A percentile compares a stretch with the other conserved stretches of the same genome.
Evolutionary conservation across 371 early-diverging fungal genomes (phyloP).

Genomic region (Apophysomyces elegans): DNA sequence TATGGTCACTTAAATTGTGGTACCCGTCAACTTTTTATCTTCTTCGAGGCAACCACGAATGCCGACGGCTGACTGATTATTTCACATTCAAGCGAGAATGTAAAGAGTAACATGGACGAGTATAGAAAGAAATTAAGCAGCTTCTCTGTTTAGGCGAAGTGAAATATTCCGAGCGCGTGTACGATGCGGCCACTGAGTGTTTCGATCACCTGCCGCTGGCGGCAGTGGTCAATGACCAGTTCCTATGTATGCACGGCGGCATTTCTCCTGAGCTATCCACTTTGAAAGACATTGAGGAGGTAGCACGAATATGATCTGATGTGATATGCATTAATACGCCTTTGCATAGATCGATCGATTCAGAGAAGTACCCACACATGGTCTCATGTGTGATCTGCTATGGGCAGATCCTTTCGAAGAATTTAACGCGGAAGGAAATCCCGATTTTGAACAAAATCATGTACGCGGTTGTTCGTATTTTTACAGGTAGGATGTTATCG

Average conservation of each 20-base stretch:
- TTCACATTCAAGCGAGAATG: slow-evolving; percentile 98
- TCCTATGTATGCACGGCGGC: slow-evolving; percentile 99
- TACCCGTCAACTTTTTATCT: slow-evolving; percentile 91
- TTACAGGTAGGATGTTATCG: slow-evolving; percentile 63
- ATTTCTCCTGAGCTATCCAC: slow-evolving; percentile 94
- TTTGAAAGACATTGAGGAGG: slow-evolving; percentile 80
- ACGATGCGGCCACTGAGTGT: slow-evolving; percentile 88
- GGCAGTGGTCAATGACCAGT: slow-evolving; percentile 96
- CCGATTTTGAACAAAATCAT: slow-evolving; percentile 87
- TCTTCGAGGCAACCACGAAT: slow-evolving; percentile 99
- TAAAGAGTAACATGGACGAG: slow-evolving; percentile 44
- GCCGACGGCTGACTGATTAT: slow-evolving; percentile 96
- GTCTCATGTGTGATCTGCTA: slow-evolving; percentile 96
- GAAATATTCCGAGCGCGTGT: slow-evolving; percentile 93
- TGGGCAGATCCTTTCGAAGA: slow-evolving; percentile 99
- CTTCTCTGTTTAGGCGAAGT: slow-evolving; percentile 64
- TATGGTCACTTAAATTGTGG: slow-evolving; percentile 91
- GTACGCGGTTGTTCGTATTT: slow-evolving; percentile 97
- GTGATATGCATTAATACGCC: too few species aligned
- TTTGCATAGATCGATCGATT: slow-evolving; percentile 84
- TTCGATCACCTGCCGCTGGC: slow-evolving; percentile 96
- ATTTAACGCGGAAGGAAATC: slow-evolving; percentile 83
- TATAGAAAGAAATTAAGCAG: neutral
- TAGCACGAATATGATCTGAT: slow-evolving; percentile 21
- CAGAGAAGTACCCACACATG: slow-evolving; percentile 92